Conservation (phyloP, 345 rosid species). For the Populus nigra region DNA sequence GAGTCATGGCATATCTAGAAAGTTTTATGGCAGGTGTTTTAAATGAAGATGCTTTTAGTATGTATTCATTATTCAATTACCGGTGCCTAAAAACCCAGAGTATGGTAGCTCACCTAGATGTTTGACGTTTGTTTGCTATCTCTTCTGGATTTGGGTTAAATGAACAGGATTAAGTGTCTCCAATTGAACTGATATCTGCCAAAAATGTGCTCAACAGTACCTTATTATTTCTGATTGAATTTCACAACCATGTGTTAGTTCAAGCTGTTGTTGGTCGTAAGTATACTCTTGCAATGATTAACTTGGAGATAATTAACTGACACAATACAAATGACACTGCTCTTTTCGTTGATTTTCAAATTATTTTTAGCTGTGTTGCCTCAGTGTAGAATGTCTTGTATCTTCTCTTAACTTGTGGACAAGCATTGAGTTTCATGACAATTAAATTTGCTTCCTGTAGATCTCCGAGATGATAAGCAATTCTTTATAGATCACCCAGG, state of each 20-base stretch:
- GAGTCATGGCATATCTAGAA: neutral
- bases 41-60: neutral
- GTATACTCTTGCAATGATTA: neutral
- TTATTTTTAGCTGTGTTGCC: neutral
- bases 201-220: neutral
- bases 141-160: neutral
- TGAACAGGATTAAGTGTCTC: neutral
- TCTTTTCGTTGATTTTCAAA: neutral
- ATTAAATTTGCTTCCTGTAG: conserved; percentile 36
- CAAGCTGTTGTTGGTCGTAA: neutral
- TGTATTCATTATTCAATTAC: neutral
- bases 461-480: conserved; percentile 78
- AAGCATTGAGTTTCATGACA: neutral
- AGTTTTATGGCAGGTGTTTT: neutral
- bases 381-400: neutral
- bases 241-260: neutral
- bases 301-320: neutral
- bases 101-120: neutral
- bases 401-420: neutral
- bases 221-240: neutral
- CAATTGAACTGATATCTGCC: neutral
- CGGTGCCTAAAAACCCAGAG: neutral
- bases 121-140: neutral
- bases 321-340: neutral
- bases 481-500: conserved; percentile 72